These are phyloP conservation scores for Hemileccinum impolitum DNA, from an alignment of 768 basidiomycete species.

Conservation along the genomic window DNA sequence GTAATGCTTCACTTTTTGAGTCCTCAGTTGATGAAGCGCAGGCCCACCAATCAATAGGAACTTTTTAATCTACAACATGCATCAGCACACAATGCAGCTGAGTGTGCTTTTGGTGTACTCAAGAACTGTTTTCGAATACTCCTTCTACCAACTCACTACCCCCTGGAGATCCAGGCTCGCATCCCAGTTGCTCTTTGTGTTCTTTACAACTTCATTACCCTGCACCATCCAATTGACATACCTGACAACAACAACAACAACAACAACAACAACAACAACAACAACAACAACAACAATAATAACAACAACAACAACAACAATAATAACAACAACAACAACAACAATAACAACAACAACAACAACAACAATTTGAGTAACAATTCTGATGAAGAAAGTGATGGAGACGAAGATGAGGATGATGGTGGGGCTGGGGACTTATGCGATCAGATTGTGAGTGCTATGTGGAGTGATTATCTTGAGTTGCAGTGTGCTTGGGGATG, in stretches of 20 bases:
- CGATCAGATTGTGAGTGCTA: too few species aligned
- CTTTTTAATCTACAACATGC: slow-evolving; percentile 28
- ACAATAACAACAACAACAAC: too few species aligned
- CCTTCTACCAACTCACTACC: slow-evolving; percentile 2
- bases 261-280: too few species aligned
- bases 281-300: too few species aligned
- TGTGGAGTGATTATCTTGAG: too few species aligned
- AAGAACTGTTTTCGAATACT: slow-evolving; percentile 22
- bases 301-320: too few species aligned
- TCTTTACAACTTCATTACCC: slow-evolving; percentile 21
- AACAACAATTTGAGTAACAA: too few species aligned
- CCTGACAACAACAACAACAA: neutral
- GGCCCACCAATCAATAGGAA: slow-evolving; percentile 14
- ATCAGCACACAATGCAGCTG: neutral
- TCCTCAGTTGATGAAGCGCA: neutral
- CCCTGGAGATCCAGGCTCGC: slow-evolving; percentile 17
- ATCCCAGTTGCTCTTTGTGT: slow-evolving; percentile 23
- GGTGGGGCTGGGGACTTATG: too few species aligned
- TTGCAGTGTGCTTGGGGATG: too few species aligned
- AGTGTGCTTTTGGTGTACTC: neutral
- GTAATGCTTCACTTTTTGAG: neutral
- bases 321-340: too few species aligned
- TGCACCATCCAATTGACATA: neutral
- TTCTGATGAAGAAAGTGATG: too few species aligned
- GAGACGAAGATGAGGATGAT: too few species aligned